Evolutionary conservation across 2,329 filamentous ascomycete species (phyloP).

Genomic region (Reticulascus tulasneorum): DNA sequence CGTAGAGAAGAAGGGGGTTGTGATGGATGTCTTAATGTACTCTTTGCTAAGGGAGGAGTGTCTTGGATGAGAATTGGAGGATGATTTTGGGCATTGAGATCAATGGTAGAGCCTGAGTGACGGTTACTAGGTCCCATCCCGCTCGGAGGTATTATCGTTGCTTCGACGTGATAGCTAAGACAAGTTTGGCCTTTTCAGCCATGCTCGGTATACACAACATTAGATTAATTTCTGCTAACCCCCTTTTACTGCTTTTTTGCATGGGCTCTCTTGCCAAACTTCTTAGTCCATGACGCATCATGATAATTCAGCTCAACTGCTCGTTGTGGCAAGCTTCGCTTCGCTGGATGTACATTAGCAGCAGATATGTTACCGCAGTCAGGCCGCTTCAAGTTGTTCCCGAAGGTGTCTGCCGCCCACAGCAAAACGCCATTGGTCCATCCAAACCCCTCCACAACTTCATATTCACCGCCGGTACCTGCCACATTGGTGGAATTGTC

Average conservation of each 20-base stretch:
- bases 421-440: slow-evolving; percentile 68
- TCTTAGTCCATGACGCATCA: slow-evolving; percentile 46
- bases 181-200: neutral
- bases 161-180: neutral
- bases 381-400: slow-evolving; percentile 48
- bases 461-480: slow-evolving; percentile 64
- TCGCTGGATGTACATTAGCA: slow-evolving; percentile 28
- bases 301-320: slow-evolving; percentile 44
- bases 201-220: neutral
- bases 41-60: slow-evolving; percentile 34
- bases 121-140: neutral
- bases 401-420: slow-evolving; percentile 62
- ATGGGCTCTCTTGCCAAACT: slow-evolving; percentile 29
- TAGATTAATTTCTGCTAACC: no score
- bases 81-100: no score
- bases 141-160: neutral
- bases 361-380: slow-evolving; percentile 50
- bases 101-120: no score
- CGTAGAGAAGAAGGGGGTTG: slow-evolving; percentile 35
- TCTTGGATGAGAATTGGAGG: no score
- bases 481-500: slow-evolving; percentile 57
- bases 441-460: slow-evolving; percentile 66
- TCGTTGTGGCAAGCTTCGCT: slow-evolving; percentile 23
- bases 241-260: neutral
- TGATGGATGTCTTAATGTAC: slow-evolving; percentile 33